A percentile compares a stretch with the other conserved stretches of the same genome.
These are phyloP conservation scores for Sporodiniella umbellata DNA, from an alignment of 371 early-diverging fungal genomes.

Conservation along the genomic window DNA sequence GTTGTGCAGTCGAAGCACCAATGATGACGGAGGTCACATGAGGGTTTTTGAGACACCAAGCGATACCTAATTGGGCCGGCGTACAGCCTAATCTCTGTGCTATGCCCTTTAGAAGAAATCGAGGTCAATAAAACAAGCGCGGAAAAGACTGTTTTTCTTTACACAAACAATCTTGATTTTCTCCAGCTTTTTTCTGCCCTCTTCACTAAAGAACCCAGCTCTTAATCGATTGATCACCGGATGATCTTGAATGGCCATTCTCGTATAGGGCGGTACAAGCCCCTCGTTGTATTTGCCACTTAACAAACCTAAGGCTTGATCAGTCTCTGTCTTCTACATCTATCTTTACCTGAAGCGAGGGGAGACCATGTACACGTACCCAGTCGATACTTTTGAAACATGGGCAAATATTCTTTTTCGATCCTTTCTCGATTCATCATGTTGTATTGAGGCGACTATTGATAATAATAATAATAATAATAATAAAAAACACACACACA, in stretches of 20 bases:
- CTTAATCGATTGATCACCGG: conserved; percentile 62
- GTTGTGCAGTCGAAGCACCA: conserved; percentile 70
- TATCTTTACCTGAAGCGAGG: conserved; percentile 68
- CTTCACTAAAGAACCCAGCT: conserved; percentile 57
- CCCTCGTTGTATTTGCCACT: conserved; percentile 80
- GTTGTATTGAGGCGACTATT: conserved; percentile 85
- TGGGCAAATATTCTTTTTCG: conserved; percentile 73
- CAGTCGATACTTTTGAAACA: conserved; percentile 68
- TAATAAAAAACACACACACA: no score
- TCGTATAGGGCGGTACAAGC: conserved; percentile 64
- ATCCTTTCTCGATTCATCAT: conserved; percentile 81
- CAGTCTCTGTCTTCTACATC: no score
- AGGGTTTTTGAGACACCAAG: conserved; percentile 76
- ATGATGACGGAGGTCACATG: conserved; percentile 61
- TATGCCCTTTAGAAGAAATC: conserved; percentile 55
- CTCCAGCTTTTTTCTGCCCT: conserved; percentile 54
- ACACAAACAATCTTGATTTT: conserved; percentile 50
- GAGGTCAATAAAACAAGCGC: not conserved
- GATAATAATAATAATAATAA: not conserved
- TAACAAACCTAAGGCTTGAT: conserved; percentile 50
- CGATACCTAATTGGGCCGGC: conserved; percentile 75
- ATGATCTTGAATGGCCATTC: conserved; percentile 66
- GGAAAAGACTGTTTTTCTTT: conserved; percentile 1
- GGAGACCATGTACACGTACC: conserved; percentile 86
- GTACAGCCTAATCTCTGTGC: conserved; percentile 67